Evolutionary conservation across 78 protist species (phyloP).

Genomic region (Planoprotostelium fungivorum): DNA sequence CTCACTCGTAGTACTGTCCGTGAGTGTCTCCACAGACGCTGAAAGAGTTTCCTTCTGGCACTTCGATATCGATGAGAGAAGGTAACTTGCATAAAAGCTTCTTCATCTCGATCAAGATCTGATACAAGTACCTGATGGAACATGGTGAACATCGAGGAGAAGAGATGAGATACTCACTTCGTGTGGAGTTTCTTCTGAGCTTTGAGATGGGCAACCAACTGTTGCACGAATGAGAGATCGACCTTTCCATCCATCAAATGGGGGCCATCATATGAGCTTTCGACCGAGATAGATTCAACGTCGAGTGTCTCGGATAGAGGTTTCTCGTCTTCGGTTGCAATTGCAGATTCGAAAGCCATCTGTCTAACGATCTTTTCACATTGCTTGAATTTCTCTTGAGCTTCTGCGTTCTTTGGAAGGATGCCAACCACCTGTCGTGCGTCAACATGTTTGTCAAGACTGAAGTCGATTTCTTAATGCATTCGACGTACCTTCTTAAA

Average conservation of each 20-base stretch:
- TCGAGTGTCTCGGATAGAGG: conserved; percentile 12
- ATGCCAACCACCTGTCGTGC: conserved; percentile 41
- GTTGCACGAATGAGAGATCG: conserved; percentile 67
- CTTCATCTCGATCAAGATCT: not conserved
- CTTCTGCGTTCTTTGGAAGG: conserved; percentile 61
- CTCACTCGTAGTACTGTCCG: conserved; percentile 84
- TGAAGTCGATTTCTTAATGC: not conserved
- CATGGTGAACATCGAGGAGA: not conserved
- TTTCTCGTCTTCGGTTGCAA: conserved; percentile 32
- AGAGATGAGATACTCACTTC: conserved; percentile 26
- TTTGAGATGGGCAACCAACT: conserved; percentile 39
- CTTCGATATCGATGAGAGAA: conserved; percentile 57
- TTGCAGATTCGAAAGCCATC: conserved; percentile 78
- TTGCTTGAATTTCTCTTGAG: conserved; percentile 57
- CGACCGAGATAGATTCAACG: conserved; percentile 34
- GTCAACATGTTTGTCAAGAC: too few relatives aligned
- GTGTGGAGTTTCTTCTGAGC: conserved; percentile 57
- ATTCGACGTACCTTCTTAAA: conserved; percentile 30
- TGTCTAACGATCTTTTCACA: conserved; percentile 62
- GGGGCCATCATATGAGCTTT: conserved; percentile 70
- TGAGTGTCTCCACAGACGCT: conserved; percentile 94
- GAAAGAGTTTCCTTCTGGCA: conserved; percentile 54
- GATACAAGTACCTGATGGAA: not conserved
- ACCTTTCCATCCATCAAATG: conserved; percentile 51
- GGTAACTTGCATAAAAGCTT: conserved; percentile 44